Percentiles rank a stretch among this genome's conserved stretches.
These are phyloP conservation scores for Orbilia ellipsospora DNA, from an alignment of 2,329 filamentous ascomycete species.

Conservation along the genomic window DNA sequence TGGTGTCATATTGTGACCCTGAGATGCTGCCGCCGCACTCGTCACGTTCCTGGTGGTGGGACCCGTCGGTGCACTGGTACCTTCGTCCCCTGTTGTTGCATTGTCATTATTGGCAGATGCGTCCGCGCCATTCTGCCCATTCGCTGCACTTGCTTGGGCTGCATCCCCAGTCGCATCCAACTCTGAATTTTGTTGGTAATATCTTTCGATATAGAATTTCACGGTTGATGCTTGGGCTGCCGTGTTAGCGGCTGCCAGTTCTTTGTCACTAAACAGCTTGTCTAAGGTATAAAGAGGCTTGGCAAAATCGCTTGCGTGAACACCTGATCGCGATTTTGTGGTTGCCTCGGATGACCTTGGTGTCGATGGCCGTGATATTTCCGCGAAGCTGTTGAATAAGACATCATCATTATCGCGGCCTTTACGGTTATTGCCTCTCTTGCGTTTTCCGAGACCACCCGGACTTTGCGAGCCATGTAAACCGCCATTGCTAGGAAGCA, in stretches of 20 bases:
- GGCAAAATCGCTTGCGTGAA: constrained; percentile 47
- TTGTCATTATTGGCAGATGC: constrained; percentile 25
- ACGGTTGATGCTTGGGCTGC: constrained; percentile 43
- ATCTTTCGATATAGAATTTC: constrained; percentile 37
- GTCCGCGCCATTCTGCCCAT: constrained; percentile 35
- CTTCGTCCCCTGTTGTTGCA: constrained; percentile 29
- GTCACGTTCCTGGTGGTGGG: constrained; percentile 45
- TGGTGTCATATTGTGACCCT: constrained; percentile 48
- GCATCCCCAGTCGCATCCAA: constrained; percentile 8
- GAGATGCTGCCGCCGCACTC: constrained; percentile 38
- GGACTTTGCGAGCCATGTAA: constrained; percentile 50
- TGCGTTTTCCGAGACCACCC: constrained; percentile 55
- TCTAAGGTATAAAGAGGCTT: constrained; percentile 54
- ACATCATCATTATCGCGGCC: constrained; percentile 44
- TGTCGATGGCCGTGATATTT: constrained; percentile 50
- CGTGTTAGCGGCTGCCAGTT: constrained; percentile 36
- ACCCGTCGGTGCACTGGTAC: constrained; percentile 20
- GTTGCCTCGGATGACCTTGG: constrained; percentile 44
- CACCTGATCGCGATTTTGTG: constrained; percentile 33
- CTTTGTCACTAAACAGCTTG: constrained; percentile 54
- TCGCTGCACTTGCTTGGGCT: constrained; percentile 17
- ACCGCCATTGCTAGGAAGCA: constrained; percentile 34
- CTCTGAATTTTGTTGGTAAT: constrained; percentile 10
- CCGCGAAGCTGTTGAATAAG: constrained; percentile 37
- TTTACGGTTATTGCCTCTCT: constrained; percentile 56